Conservation (phyloP, 176 grass and related monocot genomes). For the Bromus sterilis region DNA sequence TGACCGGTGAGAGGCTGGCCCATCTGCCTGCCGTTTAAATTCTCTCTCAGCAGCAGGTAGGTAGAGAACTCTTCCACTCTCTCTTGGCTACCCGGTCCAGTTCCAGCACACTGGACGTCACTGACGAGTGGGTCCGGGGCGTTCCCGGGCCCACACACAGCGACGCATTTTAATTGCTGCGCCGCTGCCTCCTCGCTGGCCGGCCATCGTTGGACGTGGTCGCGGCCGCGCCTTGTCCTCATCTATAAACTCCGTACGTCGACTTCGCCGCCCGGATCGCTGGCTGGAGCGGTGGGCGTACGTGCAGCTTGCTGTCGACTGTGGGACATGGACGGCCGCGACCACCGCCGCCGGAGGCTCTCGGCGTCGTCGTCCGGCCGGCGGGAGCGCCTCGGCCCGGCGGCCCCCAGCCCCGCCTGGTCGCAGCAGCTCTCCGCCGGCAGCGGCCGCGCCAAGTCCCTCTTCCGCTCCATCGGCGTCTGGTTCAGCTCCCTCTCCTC, state of each 20-base stretch:
- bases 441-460: neutral
- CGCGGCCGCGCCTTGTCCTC: neutral
- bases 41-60: neutral
- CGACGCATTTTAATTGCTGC: neutral
- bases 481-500: constrained; percentile 44
- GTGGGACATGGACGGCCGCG: constrained; percentile 16
- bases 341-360: constrained; percentile 16
- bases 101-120: neutral
- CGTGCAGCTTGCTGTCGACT: neutral
- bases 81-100: neutral
- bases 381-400: neutral
- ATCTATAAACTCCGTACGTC: neutral
- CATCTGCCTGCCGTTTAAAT: neutral
- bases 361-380: constrained; percentile 2
- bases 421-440: constrained; percentile 31
- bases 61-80: neutral
- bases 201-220: constrained; percentile 12
- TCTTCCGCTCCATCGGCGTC: constrained; percentile 39
- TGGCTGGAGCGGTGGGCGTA: neutral
- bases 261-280: neutral
- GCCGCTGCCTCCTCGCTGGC: neutral
- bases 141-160: neutral
- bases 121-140: neutral
- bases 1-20: neutral
- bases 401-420: constrained; percentile 17